Conservation (phyloP, 1,139 yeast species). For the Debaryomyces subglobosus region DNA sequence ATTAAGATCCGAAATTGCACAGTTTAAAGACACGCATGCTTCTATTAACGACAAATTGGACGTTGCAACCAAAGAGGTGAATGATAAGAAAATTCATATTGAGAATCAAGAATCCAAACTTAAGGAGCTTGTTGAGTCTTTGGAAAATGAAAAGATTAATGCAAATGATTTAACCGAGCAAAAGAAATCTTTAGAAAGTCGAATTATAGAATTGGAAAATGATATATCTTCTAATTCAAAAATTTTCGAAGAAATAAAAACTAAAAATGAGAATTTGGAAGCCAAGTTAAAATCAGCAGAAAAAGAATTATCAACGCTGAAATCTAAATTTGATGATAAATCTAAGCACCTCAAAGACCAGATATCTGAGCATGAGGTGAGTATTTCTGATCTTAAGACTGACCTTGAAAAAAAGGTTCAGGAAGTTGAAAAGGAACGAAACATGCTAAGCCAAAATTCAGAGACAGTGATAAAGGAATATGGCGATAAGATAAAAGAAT, state of each 20-base stretch:
- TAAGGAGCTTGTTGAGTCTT: background rate
- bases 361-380: constrained; percentile 13
- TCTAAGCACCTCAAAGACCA: constrained; percentile 11
- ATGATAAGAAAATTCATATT: background rate
- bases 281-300: constrained; percentile 6
- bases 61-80: background rate
- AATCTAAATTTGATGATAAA: constrained; percentile 9
- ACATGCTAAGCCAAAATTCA: constrained; percentile 49
- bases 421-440: constrained; percentile 56
- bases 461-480: constrained; percentile 52
- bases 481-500: constrained; percentile 43
- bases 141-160: background rate
- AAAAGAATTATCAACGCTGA: constrained; percentile 2
- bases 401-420: constrained; percentile 34
- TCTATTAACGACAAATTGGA: background rate
- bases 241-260: constrained; percentile 10
- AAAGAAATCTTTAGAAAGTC: constrained; percentile 10
- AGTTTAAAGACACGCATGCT: background rate
- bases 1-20: constrained; percentile 4
- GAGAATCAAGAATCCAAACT: background rate
- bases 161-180: background rate
- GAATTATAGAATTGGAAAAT: constrained; percentile 11
- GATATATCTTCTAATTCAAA: constrained; percentile 11
- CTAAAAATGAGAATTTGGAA: constrained; percentile 6
- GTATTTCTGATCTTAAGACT: constrained; percentile 15